Base-by-base conservation (phyloP, 495 filamentous ascomycete genomes). In the Penicillium flavigenum region DNA sequence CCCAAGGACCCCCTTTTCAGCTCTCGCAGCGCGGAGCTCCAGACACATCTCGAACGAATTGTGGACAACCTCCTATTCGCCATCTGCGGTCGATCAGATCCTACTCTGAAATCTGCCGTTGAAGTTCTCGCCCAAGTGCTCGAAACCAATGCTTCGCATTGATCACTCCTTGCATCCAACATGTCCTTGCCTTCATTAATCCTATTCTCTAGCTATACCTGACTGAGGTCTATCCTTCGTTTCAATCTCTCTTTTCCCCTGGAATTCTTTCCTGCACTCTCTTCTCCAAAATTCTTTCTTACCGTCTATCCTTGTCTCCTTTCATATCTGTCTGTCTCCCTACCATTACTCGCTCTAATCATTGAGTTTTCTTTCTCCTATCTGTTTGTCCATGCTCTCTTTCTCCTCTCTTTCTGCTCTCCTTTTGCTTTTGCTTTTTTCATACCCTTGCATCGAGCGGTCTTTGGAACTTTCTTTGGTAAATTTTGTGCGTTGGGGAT, bases 91-190 rank as follows among this genome's bases (percentile, higher is more conserved):
- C 66, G 69, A 45, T 60, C 67, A 0, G 74, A 77, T 27, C 66
- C 66, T 42, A 73, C 65, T 5, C 48, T 79, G 20, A 77, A 73
- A 63, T 64, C 74, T 5, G 71, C 76, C n/a, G 65, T 77, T 5
- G 64, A 74, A 44, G 76, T 76, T 19, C 60, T 79, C 2, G 68
- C 67, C 8, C 72, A 76, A 60, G 76, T 77, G 12, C 70, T 79
- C 26, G 75, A 78, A 59, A 65, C 63, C 34, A 75, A 74, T 20
- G 59, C 60, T 27, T 64, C 67, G 50, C 29, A 29, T 47, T 60
- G 26, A 60, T 49, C 43, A 47, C 43, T 63, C 29, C 39, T 57
- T 60, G 16, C 5, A 49, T 39, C 12, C 16, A 47, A 17, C 20
- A 22, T 42, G n/a, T 59, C 52, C 50, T 57, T 62, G 34, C 31